Conservation (phyloP, 106 monocot species). For the Acorus calamus region DNA sequence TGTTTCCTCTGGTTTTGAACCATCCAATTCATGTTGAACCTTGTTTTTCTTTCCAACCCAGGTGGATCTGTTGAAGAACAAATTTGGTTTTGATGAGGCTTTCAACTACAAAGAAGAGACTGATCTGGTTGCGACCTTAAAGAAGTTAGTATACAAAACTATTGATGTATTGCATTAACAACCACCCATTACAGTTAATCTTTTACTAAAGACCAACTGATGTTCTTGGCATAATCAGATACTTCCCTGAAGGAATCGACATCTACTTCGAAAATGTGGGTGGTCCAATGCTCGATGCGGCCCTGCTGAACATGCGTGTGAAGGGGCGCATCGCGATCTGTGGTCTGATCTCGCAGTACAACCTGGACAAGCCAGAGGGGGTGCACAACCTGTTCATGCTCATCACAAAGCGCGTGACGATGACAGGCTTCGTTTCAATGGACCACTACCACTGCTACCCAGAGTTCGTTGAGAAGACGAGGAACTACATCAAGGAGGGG, state of each 20-base stretch:
- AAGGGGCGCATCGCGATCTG: conserved; percentile 14
- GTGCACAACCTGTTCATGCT: conserved; percentile 6
- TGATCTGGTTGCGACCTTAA: no score
- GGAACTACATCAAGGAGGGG: conserved; percentile 12
- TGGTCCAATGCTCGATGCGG: conserved; percentile 20
- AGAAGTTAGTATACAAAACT: no score
- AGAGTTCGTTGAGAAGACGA: background rate
- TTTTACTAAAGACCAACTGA: background rate
- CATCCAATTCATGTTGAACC: no score
- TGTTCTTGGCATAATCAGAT: background rate
- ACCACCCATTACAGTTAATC: no score
- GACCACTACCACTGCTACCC: conserved; percentile 5
- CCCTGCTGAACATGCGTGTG: conserved; percentile 12
- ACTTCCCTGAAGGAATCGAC: conserved; percentile 20
- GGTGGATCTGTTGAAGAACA: no score
- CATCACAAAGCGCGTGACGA: background rate
- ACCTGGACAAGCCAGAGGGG: conserved; percentile 14
- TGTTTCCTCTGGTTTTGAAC: no score
- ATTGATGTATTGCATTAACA: no score
- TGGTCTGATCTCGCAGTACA: conserved; percentile 26
- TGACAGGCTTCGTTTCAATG: conserved; percentile 1
- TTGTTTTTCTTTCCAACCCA: no score
- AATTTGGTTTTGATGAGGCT: no score
- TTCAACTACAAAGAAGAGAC: no score
- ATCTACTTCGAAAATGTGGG: conserved; percentile 28